These are phyloP conservation scores for Aspergillus thermomutatus DNA, from an alignment of 2,329 filamentous ascomycete genomes.

Conservation along the genomic window DNA sequence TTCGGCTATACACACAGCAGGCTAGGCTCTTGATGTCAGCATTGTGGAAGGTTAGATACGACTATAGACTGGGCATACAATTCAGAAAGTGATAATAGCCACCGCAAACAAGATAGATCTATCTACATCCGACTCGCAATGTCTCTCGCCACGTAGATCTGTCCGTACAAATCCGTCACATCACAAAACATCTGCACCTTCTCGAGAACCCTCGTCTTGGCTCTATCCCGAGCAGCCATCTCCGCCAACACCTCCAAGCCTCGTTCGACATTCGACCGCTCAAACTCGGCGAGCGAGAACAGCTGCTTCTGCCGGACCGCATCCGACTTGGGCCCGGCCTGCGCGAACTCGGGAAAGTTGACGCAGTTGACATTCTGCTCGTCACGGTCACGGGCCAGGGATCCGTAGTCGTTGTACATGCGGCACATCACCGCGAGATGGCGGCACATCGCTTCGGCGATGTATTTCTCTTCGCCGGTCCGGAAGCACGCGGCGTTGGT, in stretches of 20 bases:
- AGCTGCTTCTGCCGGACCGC: neutral
- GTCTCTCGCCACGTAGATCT: constrained; percentile 2
- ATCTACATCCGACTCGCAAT: neutral
- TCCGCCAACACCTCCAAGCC: neutral
- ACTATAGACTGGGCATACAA: no score
- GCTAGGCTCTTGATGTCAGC: no score
- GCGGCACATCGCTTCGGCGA: constrained; percentile 11
- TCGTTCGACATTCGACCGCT: neutral
- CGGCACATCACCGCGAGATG: constrained; percentile 25
- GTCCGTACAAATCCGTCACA: constrained; percentile 2
- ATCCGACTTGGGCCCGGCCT: neutral
- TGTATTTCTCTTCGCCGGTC: constrained; percentile 10
- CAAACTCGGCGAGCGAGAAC: constrained; percentile 1
- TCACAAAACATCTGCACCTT: neutral
- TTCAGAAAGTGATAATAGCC: no score
- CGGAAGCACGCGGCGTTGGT: constrained; percentile 4
- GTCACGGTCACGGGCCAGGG: constrained; percentile 17
- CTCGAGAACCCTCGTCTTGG: neutral
- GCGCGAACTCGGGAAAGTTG: constrained; percentile 1
- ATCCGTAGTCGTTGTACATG: constrained; percentile 28
- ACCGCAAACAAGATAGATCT: no score
- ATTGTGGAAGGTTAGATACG: no score
- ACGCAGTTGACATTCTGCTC: constrained; percentile 2
- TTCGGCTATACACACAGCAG: no score
- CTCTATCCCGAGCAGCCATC: neutral